A percentile compares a stretch with the other conserved stretches of the same genome.
Evolutionary conservation across 306 rosid genomes (phyloP).

Genomic region (Quercus gilva): DNA sequence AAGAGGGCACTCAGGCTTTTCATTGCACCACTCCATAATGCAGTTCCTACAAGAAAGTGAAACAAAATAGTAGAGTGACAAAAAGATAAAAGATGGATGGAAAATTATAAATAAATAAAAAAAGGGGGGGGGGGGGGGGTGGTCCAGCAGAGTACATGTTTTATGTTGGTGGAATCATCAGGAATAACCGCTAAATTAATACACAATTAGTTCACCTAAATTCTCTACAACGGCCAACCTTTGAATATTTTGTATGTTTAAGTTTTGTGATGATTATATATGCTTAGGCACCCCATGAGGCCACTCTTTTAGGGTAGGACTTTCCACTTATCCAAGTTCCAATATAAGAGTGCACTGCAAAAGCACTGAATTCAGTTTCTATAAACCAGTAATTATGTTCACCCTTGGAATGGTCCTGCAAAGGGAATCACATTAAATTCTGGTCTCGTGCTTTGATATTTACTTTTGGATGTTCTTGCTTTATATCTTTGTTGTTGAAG

Average conservation of each 20-base stretch:
- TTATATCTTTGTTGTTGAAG: background rate
- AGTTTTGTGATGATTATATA: no score
- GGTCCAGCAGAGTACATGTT: background rate
- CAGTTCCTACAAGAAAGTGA: conserved; percentile 60
- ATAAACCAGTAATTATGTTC: background rate
- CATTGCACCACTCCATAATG: conserved; percentile 97
- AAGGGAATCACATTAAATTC: background rate
- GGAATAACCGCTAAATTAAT: no score
- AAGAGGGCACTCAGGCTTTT: conserved; percentile 98
- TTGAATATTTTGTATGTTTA: no score
- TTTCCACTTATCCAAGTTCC: no score
- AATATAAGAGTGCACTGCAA: no score
- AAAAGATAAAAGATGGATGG: background rate
- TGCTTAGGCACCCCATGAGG: no score
- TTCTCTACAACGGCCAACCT: no score
- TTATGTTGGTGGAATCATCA: no score
- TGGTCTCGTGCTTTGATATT: background rate
- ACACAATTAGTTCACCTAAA: no score
- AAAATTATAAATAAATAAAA: background rate
- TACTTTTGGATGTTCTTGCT: background rate
- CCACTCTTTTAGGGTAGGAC: no score
- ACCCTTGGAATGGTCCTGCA: background rate
- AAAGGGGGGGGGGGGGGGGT: no score
- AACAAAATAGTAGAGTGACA: background rate
- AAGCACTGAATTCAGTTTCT: background rate